Evolutionary conservation across 805 yeast species (phyloP), one percentile per base, ranked within the genome.

Genomic region (Saccharomycopsis vini): DNA sequence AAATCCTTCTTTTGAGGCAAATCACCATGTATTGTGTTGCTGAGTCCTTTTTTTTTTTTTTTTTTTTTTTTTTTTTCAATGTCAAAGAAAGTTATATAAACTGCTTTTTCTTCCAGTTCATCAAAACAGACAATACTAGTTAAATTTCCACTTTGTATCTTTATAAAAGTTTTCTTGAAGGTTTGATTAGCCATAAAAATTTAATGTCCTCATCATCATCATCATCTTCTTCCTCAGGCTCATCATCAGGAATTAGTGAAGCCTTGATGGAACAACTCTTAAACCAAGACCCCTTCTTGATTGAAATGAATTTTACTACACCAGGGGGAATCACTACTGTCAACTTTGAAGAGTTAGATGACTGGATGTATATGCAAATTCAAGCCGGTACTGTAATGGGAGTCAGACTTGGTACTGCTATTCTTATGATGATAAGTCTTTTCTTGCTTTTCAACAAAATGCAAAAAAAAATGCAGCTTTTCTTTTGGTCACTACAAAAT

Each of bases 391-490:
- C 73, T 18, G 62, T 78, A 34, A 72, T 70, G 54, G 83, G 85
- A 10, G 68, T 72, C 2, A 67, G 81, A 49, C 62, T 79, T 31
- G 86, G 86, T 12, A 68, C 79, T 33, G 69, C 76, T 2, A 60
- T 63, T 5, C 47, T 73, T 2, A 68, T 78, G 4, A 56, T 74
- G 42, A 58, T 72, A 10, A 57, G 67, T 4, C 58, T 72, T 12
- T 52, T 69, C 4, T 61, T 79, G 35, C 67, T 71, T 53, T 57
- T 79, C 46, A 61, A 72, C 5, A 67, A 76, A 2, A 72, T 69
- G 43, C 74, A 72, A 46, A 75, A 69, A 52, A 69, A 61, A 19
- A 75, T 89, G 0, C 84, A 88, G 5, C 73, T 87, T 23, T 90
- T 86, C 58, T 58, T 79, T n/a, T 20, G 21, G 26, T 61, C 87